Conservation (phyloP, 2,329 filamentous ascomycete genomes). For the Sporothrix humicola region DNA sequence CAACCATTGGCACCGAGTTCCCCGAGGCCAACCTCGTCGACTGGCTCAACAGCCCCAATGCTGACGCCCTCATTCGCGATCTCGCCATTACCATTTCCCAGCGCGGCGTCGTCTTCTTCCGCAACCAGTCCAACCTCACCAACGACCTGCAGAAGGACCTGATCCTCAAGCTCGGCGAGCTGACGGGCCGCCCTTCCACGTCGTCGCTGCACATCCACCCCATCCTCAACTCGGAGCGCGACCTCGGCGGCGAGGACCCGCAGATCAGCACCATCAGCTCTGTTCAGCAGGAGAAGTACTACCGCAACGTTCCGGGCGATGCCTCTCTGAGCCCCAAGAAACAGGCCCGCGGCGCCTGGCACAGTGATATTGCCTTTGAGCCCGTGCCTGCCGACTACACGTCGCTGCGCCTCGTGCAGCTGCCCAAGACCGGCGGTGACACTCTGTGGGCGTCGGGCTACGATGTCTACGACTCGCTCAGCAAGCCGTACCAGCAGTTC, state of each 20-base stretch:
- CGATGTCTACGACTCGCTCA: slow-evolving; percentile 57
- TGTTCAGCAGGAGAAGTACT: slow-evolving; percentile 52
- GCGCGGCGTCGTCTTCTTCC: slow-evolving; percentile 69
- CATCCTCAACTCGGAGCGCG: slow-evolving; percentile 59
- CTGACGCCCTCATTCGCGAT: slow-evolving; percentile 68
- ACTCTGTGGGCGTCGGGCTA: slow-evolving; percentile 54
- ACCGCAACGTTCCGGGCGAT: slow-evolving; percentile 36
- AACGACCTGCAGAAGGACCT: slow-evolving; percentile 66
- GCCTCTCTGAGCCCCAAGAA: slow-evolving; percentile 41
- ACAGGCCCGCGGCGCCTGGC: slow-evolving; percentile 50
- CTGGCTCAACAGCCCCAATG: slow-evolving; percentile 64
- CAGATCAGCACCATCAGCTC: slow-evolving; percentile 67
- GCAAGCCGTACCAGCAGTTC: slow-evolving; percentile 57
- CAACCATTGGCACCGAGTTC: slow-evolving; percentile 67
- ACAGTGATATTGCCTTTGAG: slow-evolving; percentile 57
- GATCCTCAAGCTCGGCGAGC: slow-evolving; percentile 62
- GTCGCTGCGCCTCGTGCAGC: slow-evolving; percentile 53
- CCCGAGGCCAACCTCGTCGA: slow-evolving; percentile 64
- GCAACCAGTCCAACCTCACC: slow-evolving; percentile 61
- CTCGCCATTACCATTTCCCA: slow-evolving; percentile 70
- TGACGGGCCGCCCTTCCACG: slow-evolving; percentile 62
- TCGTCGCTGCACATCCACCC: slow-evolving; percentile 68
- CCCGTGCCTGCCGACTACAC: slow-evolving; percentile 60
- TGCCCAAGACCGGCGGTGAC: slow-evolving; percentile 42
- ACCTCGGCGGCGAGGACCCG: slow-evolving; percentile 57